Conservation (phyloP, 2,329 filamentous ascomycete genomes). For the Colletotrichum sp. region DNA sequence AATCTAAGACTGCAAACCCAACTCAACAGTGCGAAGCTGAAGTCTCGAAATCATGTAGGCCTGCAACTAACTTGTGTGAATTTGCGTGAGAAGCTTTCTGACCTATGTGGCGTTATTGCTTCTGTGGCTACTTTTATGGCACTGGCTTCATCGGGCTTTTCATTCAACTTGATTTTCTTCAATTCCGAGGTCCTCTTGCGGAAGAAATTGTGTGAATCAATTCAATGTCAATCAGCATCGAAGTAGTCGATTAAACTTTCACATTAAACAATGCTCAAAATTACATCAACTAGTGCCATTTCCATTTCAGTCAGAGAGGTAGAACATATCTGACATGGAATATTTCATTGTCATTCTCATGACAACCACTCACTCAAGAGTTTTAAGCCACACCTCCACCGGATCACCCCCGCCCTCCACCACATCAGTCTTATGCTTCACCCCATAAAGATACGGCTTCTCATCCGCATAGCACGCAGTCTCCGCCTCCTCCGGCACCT, state of each 20-base stretch:
- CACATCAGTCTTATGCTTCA: conserved; percentile 16
- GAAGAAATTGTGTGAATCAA: no score
- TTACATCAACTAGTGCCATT: not conserved
- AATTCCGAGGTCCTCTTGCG: not conserved
- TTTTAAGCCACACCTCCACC: not conserved
- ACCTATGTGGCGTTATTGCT: fast-evolving
- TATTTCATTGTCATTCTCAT: no score
- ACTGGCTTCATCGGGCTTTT: not conserved
- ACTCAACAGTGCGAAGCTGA: not conserved
- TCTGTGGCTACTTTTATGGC: fast-evolving
- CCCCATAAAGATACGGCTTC: conserved; percentile 51
- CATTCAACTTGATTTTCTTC: not conserved
- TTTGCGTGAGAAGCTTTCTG: not conserved
- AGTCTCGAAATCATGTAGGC: not conserved
- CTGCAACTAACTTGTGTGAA: not conserved
- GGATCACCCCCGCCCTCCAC: not conserved
- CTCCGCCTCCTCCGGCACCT: conserved; percentile 44
- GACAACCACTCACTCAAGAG: not conserved
- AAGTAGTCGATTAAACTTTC: not conserved
- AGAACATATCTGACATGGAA: not conserved
- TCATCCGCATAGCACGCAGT: conserved; percentile 51
- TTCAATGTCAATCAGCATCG: not conserved
- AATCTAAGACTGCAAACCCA: not conserved
- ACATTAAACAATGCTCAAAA: not conserved
- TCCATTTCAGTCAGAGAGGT: not conserved